phyloP scores from a whole-genome alignment of 352 stramenopile species.

The Pythium aristosporum region DNA sequence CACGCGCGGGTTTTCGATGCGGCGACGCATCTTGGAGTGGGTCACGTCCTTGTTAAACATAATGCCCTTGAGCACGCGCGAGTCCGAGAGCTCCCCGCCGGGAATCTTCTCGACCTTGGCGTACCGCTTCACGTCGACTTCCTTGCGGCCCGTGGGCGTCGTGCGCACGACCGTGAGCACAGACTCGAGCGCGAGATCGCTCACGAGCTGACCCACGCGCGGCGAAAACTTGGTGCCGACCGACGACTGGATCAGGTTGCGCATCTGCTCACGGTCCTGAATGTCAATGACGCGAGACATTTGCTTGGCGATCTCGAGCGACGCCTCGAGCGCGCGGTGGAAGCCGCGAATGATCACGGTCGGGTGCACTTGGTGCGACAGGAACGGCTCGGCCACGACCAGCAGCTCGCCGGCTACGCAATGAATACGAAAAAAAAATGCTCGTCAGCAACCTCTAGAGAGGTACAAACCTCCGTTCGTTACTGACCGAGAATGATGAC shows the following conservation, averaged over 20 bases:
- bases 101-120: conserved; percentile 99
- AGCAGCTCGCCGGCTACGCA: conserved; percentile 95
- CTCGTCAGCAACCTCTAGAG: too few species aligned
- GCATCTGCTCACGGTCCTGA: conserved; percentile 94
- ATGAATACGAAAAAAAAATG: not conserved
- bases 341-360: conserved; percentile 98
- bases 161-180: conserved; percentile 94
- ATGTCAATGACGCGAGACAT: conserved; percentile 94
- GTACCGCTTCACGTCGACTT: conserved; percentile 99
- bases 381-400: conserved; percentile 95
- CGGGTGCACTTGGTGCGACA: conserved; percentile 96
- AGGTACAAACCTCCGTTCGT: too few species aligned
- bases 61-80: conserved; percentile 95
- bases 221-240: conserved; percentile 99
- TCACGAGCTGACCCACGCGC: conserved; percentile 96
- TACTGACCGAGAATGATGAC: conserved; percentile 97
- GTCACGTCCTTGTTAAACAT: conserved; percentile 99
- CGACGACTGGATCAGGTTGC: conserved; percentile 94
- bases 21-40: conserved; percentile 98
- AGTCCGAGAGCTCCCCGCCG: conserved; percentile 95
- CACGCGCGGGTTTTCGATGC: conserved; percentile 98
- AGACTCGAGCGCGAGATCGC: conserved; percentile 96
- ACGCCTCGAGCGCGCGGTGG: conserved; percentile 80
- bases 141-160: conserved; percentile 85
- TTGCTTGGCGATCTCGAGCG: conserved; percentile 93